Percentiles rank a stretch among this genome's conserved stretches.
Evolutionary conservation across 345 rosid species (phyloP).

Genomic region (Populus deltoides): DNA sequence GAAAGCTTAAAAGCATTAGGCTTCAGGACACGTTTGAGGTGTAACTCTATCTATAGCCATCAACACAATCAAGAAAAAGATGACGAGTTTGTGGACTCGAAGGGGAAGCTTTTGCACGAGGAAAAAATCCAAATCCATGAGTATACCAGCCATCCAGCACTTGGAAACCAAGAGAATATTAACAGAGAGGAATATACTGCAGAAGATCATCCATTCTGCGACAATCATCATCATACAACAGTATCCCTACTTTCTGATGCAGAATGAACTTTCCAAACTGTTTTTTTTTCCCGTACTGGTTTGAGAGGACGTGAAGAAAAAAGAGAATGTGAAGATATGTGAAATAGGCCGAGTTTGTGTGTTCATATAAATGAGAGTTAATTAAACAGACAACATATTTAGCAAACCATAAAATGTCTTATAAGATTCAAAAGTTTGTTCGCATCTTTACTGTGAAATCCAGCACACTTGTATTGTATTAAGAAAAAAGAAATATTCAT

Average conservation of each 20-base stretch:
- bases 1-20: constrained; percentile 15
- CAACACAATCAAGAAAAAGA: constrained; percentile 6
- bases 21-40: constrained; percentile 20
- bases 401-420: not conserved
- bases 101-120: not conserved
- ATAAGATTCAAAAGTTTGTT: not conserved
- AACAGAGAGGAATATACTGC: not conserved
- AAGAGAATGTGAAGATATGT: not conserved
- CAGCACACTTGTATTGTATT: not conserved
- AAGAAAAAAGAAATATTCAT: not conserved
- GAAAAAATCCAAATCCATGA: not conserved
- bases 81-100: constrained; percentile 7
- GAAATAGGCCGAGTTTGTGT: not conserved
- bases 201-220: constrained; percentile 44
- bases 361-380: not conserved
- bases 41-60: constrained; percentile 14
- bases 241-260: constrained; percentile 32
- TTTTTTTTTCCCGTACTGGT: not conserved
- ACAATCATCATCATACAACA: constrained; percentile 7
- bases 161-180: not conserved
- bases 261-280: not conserved
- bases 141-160: not conserved
- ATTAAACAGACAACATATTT: not conserved
- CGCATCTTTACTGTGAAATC: not conserved
- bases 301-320: not conserved